These are phyloP conservation scores for Inonotus hispidus DNA, from an alignment of 1,284 basidiomycete species.

Conservation along the genomic window DNA sequence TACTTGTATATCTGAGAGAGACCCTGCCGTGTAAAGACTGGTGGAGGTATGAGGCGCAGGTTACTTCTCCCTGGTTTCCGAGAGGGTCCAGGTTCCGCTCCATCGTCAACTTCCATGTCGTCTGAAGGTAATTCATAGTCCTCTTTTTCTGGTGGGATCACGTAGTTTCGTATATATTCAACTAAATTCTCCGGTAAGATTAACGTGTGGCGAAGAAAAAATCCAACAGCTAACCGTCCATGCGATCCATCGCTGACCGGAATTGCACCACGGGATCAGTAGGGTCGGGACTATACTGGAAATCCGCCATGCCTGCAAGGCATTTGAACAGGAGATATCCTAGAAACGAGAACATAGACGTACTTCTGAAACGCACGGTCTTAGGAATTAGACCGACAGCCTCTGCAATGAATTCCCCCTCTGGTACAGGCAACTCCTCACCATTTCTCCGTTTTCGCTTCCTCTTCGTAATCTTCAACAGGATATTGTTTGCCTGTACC, in stretches of 20 bases:
- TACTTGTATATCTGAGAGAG: slow-evolving; percentile 79
- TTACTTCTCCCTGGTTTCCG: slow-evolving; percentile 36
- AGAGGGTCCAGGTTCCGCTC: slow-evolving; percentile 13
- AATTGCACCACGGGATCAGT: slow-evolving; percentile 66
- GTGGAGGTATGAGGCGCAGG: slow-evolving; percentile 74
- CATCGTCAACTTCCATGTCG: slow-evolving; percentile 5
- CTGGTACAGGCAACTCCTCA: slow-evolving; percentile 27
- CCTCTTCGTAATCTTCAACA: slow-evolving; percentile 75
- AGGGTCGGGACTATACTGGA: slow-evolving; percentile 74
- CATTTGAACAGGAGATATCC: neutral
- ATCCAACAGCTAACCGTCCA: slow-evolving; percentile 59
- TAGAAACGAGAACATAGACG: slow-evolving; percentile 28
- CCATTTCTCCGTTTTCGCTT: slow-evolving; percentile 40
- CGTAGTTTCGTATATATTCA: slow-evolving; percentile 64
- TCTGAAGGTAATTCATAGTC: slow-evolving; percentile 42
- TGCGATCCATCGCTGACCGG: slow-evolving; percentile 63
- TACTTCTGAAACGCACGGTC: slow-evolving; percentile 87
- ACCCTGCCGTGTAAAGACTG: slow-evolving; percentile 74
- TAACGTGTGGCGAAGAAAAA: neutral
- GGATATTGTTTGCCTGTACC: slow-evolving; percentile 68
- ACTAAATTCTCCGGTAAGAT: slow-evolving; percentile 38
- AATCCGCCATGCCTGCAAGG: slow-evolving; percentile 83
- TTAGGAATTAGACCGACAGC: slow-evolving; percentile 73
- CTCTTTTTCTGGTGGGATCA: slow-evolving; percentile 60
- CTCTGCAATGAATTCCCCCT: slow-evolving; percentile 77